Evolutionary conservation across 202 grass and related monocot species (phyloP).

Genomic region (Dendrocalamus latiflorus): DNA sequence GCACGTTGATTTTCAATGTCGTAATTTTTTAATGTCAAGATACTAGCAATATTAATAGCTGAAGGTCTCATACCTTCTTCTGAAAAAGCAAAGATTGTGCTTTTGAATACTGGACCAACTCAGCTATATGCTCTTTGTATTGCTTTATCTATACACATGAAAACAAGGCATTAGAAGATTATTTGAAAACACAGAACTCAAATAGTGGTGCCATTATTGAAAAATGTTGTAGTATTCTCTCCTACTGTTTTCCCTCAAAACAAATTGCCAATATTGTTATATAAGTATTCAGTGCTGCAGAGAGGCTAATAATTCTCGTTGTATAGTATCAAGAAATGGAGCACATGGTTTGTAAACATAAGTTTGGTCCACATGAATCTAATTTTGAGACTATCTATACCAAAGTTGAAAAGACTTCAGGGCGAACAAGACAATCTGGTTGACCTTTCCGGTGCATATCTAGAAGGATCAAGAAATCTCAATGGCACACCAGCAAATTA

Average conservation of each 20-base stretch:
- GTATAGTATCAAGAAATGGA: constrained; percentile 73
- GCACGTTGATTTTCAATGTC: background rate
- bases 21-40: too few relatives aligned
- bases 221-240: too few relatives aligned
- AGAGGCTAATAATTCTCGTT: constrained; percentile 31
- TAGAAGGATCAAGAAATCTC: constrained; percentile 81
- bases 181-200: too few relatives aligned
- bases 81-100: too few relatives aligned
- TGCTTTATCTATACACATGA: too few relatives aligned
- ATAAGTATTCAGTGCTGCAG: constrained; percentile 23
- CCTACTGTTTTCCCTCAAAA: too few relatives aligned
- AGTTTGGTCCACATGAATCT: constrained; percentile 29
- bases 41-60: too few relatives aligned
- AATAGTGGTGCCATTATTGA: too few relatives aligned
- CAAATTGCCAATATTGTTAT: constrained; percentile 1
- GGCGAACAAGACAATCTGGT: constrained; percentile 48
- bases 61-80: constrained; percentile 25
- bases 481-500: constrained; percentile 50
- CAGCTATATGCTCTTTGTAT: too few relatives aligned
- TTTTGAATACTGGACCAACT: too few relatives aligned
- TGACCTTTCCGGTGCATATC: constrained; percentile 85
- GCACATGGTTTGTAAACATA: constrained; percentile 49
- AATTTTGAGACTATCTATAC: constrained; percentile 32
- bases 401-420: constrained; percentile 58
- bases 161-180: too few relatives aligned